Evolutionary conservation across 257 asterid species (phyloP).

Genomic region (Solanum lignicaule): DNA sequence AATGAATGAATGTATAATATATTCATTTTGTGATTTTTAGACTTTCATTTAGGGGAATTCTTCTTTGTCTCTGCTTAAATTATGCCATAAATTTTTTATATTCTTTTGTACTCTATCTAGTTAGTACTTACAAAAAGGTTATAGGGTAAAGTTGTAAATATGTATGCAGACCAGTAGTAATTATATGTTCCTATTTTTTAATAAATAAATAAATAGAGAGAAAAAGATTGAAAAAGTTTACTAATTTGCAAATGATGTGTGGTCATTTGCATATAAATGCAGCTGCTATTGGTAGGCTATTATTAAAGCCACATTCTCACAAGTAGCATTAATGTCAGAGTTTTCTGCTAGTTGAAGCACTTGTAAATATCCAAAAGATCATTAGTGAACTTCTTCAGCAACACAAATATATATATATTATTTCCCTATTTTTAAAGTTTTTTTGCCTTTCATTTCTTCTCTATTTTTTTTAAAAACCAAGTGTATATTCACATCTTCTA

Average conservation of each 20-base stretch:
- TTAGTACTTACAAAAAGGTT: not conserved
- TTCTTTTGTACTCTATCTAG: not conserved
- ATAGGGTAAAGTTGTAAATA: not conserved
- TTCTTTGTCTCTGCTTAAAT: not conserved
- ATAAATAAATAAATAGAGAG: not conserved
- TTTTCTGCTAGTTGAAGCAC: not conserved
- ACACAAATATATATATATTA: not conserved
- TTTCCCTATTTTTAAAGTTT: not conserved
- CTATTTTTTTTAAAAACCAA: not conserved
- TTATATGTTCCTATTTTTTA: not conserved
- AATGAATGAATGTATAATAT: slow-evolving; percentile 4
- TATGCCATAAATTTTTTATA: not conserved
- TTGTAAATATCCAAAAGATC: not conserved
- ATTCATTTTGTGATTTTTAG: not conserved
- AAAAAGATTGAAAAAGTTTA: not conserved
- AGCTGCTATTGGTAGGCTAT: not conserved
- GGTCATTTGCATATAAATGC: not conserved
- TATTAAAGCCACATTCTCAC: not conserved
- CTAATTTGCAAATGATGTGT: not conserved
- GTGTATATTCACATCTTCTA: not conserved
- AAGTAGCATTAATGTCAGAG: slow-evolving; percentile 4
- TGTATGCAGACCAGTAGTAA: not conserved
- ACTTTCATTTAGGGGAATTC: not conserved
- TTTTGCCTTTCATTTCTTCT: not conserved
- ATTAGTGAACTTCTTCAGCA: not conserved